Conservation (phyloP, 768 basidiomycete genomes). For the Hygrophorus russula region DNA sequence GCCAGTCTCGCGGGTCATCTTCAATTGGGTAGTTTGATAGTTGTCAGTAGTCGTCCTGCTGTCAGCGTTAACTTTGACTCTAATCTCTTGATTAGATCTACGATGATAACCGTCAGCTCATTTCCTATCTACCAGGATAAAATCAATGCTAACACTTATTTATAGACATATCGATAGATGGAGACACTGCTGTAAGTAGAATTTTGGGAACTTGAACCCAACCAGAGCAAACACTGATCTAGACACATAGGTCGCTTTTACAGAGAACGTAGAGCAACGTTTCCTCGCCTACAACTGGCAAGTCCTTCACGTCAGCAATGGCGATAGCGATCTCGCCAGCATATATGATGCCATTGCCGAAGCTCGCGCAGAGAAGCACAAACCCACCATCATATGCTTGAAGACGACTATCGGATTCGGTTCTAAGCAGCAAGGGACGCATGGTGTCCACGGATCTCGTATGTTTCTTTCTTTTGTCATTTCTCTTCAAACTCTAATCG, state of each 20-base stretch:
- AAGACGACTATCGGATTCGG: constrained; percentile 91
- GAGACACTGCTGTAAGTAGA: constrained; percentile 55
- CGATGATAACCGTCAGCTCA: too few relatives aligned
- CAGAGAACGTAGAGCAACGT: constrained; percentile 83
- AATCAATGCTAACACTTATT: constrained; percentile 6
- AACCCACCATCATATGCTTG: constrained; percentile 81
- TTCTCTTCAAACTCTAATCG: constrained; percentile 3
- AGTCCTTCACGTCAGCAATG: constrained; percentile 73
- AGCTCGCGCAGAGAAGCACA: constrained; percentile 63
- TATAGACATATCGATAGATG: constrained; percentile 91
- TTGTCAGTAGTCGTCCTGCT: constrained; percentile 65
- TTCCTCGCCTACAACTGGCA: constrained; percentile 94
- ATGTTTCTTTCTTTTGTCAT: constrained; percentile 22
- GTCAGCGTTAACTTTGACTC: constrained; percentile 90
- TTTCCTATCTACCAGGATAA: too few relatives aligned
- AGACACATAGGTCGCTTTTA: constrained; percentile 52
- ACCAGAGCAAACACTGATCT: too few relatives aligned
- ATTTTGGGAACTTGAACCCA: too few relatives aligned
- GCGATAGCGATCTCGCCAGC: constrained; percentile 69
- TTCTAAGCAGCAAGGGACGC: constrained; percentile 86
- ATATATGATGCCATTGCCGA: constrained; percentile 74
- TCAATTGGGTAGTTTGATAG: constrained; percentile 86
- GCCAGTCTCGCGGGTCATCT: constrained; percentile 90
- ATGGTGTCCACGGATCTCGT: constrained; percentile 92
- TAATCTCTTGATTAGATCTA: not conserved